phyloP scores from a whole-genome alignment of 139 green algal genomes.

The Chlamydomonas sphaeroides region DNA sequence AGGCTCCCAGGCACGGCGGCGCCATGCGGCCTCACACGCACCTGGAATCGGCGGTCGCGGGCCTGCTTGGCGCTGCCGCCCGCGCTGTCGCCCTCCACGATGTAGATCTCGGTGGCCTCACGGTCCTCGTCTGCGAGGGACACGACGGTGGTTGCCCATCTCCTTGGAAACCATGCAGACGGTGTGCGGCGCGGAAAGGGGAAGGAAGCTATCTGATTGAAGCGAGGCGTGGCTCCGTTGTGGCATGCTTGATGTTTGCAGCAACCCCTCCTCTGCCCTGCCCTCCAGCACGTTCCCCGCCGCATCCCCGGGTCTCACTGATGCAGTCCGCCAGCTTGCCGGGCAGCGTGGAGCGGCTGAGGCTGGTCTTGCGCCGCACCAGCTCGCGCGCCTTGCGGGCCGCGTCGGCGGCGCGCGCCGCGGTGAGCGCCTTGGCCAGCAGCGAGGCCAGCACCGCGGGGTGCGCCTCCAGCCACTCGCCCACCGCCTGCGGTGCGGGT shows the following conservation, averaged over 20 bases:
- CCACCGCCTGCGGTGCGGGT: constrained; percentile 26
- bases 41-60: constrained; percentile 73
- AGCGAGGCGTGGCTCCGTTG: too few species aligned
- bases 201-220: too few species aligned
- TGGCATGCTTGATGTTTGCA: too few species aligned
- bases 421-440: constrained; percentile 36
- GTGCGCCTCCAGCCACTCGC: constrained; percentile 57
- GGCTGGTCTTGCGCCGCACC: constrained; percentile 91
- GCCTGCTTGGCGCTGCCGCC: constrained; percentile 96
- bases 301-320: too few species aligned
- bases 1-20: too few species aligned
- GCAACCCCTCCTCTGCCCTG: too few species aligned
- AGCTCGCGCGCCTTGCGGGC: constrained; percentile 94
- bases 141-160: too few species aligned
- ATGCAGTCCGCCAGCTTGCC: constrained; percentile 98
- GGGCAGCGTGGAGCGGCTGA: constrained; percentile 89
- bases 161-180: too few species aligned
- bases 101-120: constrained; percentile 89
- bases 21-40: too few species aligned
- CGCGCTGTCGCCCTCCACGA: constrained; percentile 97
- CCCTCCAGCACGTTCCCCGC: not conserved
- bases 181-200: too few species aligned
- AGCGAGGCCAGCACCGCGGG: constrained; percentile 1
- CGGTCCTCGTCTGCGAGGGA: constrained; percentile 15
- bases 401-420: constrained; percentile 85